These are phyloP conservation scores for Petrea volubilis DNA, from an alignment of 257 asterid species.

Conservation along the genomic window DNA sequence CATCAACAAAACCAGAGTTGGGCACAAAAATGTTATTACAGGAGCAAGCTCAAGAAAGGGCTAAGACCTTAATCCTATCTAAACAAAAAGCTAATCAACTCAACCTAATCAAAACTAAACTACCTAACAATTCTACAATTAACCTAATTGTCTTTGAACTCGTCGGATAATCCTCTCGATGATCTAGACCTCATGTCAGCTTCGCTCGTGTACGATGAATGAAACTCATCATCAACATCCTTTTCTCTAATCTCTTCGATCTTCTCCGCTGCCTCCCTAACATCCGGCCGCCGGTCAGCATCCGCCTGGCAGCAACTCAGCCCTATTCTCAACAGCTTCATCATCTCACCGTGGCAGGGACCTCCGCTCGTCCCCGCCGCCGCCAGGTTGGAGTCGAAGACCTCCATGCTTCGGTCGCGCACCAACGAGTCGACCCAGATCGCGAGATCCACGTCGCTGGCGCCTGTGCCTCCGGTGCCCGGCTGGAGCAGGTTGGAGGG, in stretches of 20 bases:
- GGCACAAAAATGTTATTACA: background rate
- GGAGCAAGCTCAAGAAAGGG: background rate
- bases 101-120: background rate
- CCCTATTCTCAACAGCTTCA: conserved; percentile 64
- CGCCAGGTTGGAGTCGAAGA: conserved; percentile 62
- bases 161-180: conserved; percentile 64
- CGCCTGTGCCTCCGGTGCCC: too few relatives aligned
- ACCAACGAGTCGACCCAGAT: conserved; percentile 53
- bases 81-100: too few relatives aligned
- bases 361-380: conserved; percentile 7
- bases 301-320: conserved; percentile 62
- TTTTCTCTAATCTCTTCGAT: conserved; percentile 67
- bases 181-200: conserved; percentile 48
- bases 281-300: conserved; percentile 56
- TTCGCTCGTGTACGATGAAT: conserved; percentile 52
- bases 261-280: conserved; percentile 58
- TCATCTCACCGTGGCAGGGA: conserved; percentile 54
- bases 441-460: conserved; percentile 49
- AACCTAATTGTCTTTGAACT: conserved; percentile 34
- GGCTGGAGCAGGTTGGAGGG: conserved; percentile 54
- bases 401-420: conserved; percentile 31
- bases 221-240: conserved; percentile 53
- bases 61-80: background rate
- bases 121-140: background rate
- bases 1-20: too few relatives aligned